Conservation (phyloP, 2,329 filamentous ascomycete genomes). For the Thelonectria rubi region DNA sequence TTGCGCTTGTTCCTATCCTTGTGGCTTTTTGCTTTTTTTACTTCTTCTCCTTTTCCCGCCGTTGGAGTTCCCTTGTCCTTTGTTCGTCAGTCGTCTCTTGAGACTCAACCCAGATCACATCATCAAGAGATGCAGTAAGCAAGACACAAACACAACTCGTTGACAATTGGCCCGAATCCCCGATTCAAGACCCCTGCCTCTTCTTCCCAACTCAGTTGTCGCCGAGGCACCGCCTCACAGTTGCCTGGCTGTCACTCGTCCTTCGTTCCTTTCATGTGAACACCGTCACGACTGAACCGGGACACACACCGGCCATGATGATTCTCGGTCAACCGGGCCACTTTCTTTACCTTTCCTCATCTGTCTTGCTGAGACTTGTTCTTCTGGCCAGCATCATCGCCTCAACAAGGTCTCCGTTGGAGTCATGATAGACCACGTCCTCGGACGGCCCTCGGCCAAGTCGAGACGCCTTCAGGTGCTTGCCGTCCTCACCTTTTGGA, state of each 20-base stretch:
- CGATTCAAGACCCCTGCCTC: neutral
- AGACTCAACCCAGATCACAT: neutral
- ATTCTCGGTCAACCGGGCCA: slow-evolving; percentile 24
- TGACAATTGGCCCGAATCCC: neutral
- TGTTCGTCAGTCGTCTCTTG: too few relatives aligned
- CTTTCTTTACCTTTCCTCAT: slow-evolving; percentile 22
- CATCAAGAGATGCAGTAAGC: neutral
- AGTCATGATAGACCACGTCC: slow-evolving; percentile 82
- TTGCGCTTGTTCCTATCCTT: neutral
- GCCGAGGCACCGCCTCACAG: neutral
- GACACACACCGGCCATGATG: slow-evolving; percentile 29
- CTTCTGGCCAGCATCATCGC: slow-evolving; percentile 4
- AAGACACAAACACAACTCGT: neutral
- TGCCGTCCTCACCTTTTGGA: slow-evolving; percentile 91
- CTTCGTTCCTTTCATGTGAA: slow-evolving; percentile 37
- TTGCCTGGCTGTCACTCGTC: neutral
- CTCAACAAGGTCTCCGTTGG: slow-evolving; percentile 13
- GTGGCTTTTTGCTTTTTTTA: neutral
- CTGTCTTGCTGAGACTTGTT: slow-evolving; percentile 9
- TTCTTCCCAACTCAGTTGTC: neutral
- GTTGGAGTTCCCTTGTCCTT: neutral
- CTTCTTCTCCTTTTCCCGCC: too few relatives aligned
- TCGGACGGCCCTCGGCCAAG: slow-evolving; percentile 89
- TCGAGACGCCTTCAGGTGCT: slow-evolving; percentile 94
- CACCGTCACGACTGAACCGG: slow-evolving; percentile 23